A percentile compares a stretch with the other conserved stretches of the same genome.
Evolutionary conservation across 2,329 filamentous ascomycete species (phyloP).

Genomic region (Myotisia sp.): DNA sequence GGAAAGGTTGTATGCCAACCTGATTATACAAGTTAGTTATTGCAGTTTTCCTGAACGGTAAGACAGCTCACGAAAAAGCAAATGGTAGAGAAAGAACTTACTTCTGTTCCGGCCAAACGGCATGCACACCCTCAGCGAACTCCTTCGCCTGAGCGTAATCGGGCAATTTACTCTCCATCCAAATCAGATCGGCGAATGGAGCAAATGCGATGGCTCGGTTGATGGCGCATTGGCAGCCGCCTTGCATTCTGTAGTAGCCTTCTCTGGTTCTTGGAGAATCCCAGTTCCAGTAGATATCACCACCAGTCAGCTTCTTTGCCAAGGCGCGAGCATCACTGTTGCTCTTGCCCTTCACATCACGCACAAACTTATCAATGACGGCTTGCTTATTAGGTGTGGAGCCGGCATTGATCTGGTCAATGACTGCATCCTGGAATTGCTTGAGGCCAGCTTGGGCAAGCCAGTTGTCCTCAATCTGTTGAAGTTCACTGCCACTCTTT

Average conservation of each 20-base stretch:
- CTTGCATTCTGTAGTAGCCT: conserved; percentile 86
- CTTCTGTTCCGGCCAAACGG: conserved; percentile 94
- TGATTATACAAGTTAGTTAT: too few relatives aligned
- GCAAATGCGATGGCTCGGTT: conserved; percentile 85
- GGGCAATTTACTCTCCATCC: conserved; percentile 98
- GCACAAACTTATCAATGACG: conserved; percentile 52
- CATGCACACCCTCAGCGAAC: conserved; percentile 86
- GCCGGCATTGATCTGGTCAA: conserved; percentile 61
- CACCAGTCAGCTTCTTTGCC: conserved; percentile 61
- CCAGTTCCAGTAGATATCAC: conserved; percentile 88
- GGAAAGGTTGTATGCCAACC: conserved; percentile 93
- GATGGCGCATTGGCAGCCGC: conserved; percentile 79
- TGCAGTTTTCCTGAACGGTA: too few relatives aligned
- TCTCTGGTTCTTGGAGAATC: conserved; percentile 83
- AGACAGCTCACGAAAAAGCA: too few relatives aligned
- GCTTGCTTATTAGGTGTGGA: conserved; percentile 51
- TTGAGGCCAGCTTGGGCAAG: conserved; percentile 61
- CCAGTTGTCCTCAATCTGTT: conserved; percentile 89
- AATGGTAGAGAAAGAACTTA: conserved; percentile 43
- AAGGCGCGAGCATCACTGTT: conserved; percentile 68
- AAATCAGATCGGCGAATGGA: conserved; percentile 88
- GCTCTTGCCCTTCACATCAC: conserved; percentile 64
- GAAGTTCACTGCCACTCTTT: conserved; percentile 65
- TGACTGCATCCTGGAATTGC: conserved; percentile 81
- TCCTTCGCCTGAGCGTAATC: conserved; percentile 83